A percentile compares a stretch with the other conserved stretches of the same genome.
These are phyloP conservation scores for Castanea sativa DNA, from an alignment of 306 rosid species.

Conservation along the genomic window DNA sequence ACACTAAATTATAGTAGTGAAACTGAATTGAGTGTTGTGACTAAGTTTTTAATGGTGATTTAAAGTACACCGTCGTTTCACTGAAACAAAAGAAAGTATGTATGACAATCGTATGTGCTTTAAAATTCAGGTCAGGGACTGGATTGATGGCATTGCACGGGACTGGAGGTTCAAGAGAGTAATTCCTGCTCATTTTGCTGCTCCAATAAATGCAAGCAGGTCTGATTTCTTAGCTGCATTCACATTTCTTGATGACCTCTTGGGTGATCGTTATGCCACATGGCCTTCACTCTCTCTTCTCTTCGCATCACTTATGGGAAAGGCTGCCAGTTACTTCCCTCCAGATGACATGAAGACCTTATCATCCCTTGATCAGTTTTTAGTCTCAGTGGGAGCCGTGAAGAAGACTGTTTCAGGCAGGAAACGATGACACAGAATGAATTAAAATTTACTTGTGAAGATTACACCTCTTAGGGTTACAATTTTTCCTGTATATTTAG, in stretches of 20 bases:
- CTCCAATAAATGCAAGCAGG: constrained; percentile 72
- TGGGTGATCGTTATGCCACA: constrained; percentile 52
- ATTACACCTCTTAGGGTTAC: constrained; percentile 14
- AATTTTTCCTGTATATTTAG: constrained; percentile 23
- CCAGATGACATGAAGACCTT: constrained; percentile 95
- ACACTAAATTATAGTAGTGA: neutral
- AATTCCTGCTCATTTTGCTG: constrained; percentile 90
- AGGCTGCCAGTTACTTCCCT: constrained; percentile 89
- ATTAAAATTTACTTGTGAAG: constrained; percentile 11
- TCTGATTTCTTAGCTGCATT: constrained; percentile 79
- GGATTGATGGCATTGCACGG: constrained; percentile 71
- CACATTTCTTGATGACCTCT: constrained; percentile 76
- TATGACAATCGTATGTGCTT: neutral
- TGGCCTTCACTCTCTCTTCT: constrained; percentile 68
- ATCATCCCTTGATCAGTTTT: constrained; percentile 82
- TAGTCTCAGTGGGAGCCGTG: constrained; percentile 90
- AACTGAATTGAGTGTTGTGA: neutral
- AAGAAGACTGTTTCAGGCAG: constrained; percentile 87
- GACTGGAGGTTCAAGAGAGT: constrained; percentile 92
- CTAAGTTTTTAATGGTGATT: neutral
- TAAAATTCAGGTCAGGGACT: constrained; percentile 73
- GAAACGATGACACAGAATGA: constrained; percentile 40
- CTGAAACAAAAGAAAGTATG: neutral
- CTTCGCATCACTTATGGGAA: constrained; percentile 78
- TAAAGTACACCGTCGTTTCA: neutral